Base-by-base conservation (phyloP, 495 filamentous ascomycete genomes). In the Bathelium albidoporum region DNA sequence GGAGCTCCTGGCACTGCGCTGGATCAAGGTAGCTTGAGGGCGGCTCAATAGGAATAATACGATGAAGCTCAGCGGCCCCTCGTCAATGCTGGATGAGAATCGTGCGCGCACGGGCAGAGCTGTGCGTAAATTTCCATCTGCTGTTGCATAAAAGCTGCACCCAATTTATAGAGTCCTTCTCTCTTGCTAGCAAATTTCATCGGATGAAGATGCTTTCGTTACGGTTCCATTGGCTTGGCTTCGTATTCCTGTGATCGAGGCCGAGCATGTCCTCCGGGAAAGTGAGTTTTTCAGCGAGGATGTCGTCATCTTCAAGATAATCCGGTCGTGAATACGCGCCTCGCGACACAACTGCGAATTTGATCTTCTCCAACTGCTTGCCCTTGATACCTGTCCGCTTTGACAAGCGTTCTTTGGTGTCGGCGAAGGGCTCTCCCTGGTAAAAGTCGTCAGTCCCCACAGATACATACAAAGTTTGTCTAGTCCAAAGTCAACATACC, bases 311-410 rank as follows among this genome's bases (percentile, higher is more conserved):
- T 65, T 83, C 83, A 62, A 99, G 78, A 78, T 95, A 96, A 61
- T 83, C 79, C 3, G 92, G 87, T 68, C 82, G 88, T 22, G 87
- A 83, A 74, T 87, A 95, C 29, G 80, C 74, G 29, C 80, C 73
- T 61, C 88, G 82, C 64, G 84, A 83, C 7, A 97, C 81, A 52
- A 96, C 76, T 4, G 91, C 89, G 78, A 99, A 97, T 75, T 92
- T 96, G 73, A 97, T 91, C 80, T 97, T 99, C 75, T 99, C 94
- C 66, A 97, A 94, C 62, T 89, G 90, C 79, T 97, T 97, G 66
- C 94, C 94, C 77, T 96, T 97, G 73, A 99, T 85, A 14, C 91
- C 91, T 1, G 89, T 95, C 58, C 94, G 83, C 71, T 89, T 89
- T 68, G 90, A 90, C 2, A 99, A 79, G 26, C 94, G 85, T 69